phyloP scores from a whole-genome alignment of 2,329 filamentous ascomycete species.

The Chalaropsis thielavioides region DNA sequence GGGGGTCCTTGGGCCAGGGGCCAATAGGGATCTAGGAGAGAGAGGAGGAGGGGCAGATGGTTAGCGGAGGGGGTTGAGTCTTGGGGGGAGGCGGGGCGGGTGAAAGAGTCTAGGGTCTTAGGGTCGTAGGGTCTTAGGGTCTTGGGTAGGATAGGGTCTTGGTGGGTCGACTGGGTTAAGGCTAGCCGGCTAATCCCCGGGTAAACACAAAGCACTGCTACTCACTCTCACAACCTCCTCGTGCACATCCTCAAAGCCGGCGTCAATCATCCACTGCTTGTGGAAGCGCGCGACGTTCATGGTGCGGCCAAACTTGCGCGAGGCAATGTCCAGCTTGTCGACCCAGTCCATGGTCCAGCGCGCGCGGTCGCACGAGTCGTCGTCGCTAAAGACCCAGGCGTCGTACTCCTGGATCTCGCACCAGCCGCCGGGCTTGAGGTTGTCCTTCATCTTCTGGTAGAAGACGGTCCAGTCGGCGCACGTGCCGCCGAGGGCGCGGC shows the following conservation, averaged over 20 bases:
- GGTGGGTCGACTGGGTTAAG: too few relatives aligned
- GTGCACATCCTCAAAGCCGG: constrained; percentile 27
- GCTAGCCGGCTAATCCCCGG: too few relatives aligned
- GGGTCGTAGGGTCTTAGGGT: too few relatives aligned
- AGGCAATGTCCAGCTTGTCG: constrained; percentile 26
- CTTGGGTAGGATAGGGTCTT: too few relatives aligned
- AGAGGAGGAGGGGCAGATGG: neutral
- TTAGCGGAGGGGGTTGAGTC: too few relatives aligned
- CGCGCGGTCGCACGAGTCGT: constrained; percentile 27
- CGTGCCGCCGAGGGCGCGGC: constrained; percentile 20
- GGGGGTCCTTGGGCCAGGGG: constrained; percentile 27
- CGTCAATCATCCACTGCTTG: constrained; percentile 28
- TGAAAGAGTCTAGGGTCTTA: too few relatives aligned
- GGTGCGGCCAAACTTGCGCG: constrained; percentile 27
- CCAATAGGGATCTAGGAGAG: constrained; percentile 27
- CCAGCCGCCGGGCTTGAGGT: constrained; percentile 26
- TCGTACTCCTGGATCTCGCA: constrained; percentile 30
- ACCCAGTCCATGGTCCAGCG: constrained; percentile 30
- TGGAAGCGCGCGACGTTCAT: constrained; percentile 28
- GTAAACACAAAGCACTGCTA: too few relatives aligned
- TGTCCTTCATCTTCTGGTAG: constrained; percentile 22
- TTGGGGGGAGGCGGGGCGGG: too few relatives aligned
- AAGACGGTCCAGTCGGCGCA: constrained; percentile 25
- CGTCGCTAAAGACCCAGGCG: constrained; percentile 28
- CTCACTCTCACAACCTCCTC: constrained; percentile 24